phyloP scores from a whole-genome alignment of 495 filamentous ascomycete species.

The Durotheca rogersii region DNA sequence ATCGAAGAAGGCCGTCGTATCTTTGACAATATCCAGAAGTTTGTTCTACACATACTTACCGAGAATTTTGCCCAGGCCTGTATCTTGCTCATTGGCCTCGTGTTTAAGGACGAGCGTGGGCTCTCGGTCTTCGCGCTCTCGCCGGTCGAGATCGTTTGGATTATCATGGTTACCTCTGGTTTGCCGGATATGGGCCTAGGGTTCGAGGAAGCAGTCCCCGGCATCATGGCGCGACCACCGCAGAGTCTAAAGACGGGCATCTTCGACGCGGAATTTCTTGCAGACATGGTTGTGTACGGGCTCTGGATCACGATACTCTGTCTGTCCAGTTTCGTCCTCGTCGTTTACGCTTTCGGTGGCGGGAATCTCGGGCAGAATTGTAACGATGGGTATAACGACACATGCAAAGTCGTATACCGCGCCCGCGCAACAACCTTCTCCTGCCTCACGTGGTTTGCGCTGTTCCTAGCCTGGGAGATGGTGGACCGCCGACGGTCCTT shows the following conservation, averaged over 20 bases:
- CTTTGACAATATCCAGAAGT: slow-evolving; percentile 80
- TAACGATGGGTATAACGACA: slow-evolving; percentile 56
- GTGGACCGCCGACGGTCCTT: slow-evolving; percentile 66
- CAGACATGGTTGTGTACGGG: slow-evolving; percentile 70
- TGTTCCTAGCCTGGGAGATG: slow-evolving; percentile 76
- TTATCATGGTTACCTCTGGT: slow-evolving; percentile 74
- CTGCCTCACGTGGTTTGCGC: slow-evolving; percentile 71
- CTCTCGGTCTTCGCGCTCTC: slow-evolving; percentile 72
- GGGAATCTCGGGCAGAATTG: slow-evolving; percentile 63
- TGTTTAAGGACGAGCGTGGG: slow-evolving; percentile 63
- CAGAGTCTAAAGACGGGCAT: slow-evolving; percentile 64
- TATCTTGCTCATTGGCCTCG: slow-evolving; percentile 68
- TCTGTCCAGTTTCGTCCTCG: slow-evolving; percentile 62
- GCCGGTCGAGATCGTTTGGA: slow-evolving; percentile 74
- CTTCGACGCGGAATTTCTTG: slow-evolving; percentile 66
- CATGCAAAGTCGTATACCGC: slow-evolving; percentile 68
- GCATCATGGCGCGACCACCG: slow-evolving; percentile 67
- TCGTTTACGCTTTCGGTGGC: slow-evolving; percentile 66
- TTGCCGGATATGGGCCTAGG: slow-evolving; percentile 75
- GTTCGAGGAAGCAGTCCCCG: slow-evolving; percentile 65
- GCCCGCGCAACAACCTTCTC: slow-evolving; percentile 72
- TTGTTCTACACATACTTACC: slow-evolving; percentile 69
- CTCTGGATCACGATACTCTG: slow-evolving; percentile 69
- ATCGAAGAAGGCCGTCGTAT: slow-evolving; percentile 71
- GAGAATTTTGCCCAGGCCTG: slow-evolving; percentile 72